Evolutionary conservation across 1,284 basidiomycete species (phyloP).

Genomic region (Volvariella volvacea): DNA sequence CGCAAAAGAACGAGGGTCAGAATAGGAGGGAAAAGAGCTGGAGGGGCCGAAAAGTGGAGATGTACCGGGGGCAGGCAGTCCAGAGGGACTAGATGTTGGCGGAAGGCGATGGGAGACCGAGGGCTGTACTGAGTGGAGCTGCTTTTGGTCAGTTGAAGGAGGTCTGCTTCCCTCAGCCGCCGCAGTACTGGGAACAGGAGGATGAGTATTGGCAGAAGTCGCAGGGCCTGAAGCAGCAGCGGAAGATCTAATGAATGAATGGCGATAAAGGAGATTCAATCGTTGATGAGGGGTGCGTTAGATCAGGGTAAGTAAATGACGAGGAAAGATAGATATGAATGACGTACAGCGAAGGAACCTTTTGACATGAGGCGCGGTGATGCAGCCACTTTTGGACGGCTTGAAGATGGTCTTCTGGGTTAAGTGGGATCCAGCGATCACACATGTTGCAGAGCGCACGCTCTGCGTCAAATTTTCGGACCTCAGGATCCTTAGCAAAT

Average conservation of each 20-base stretch:
- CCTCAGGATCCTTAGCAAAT: slow-evolving; percentile 56
- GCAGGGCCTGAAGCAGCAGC: neutral
- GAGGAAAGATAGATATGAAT: slow-evolving; percentile 12
- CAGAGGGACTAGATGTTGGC: no score
- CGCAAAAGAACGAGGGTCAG: slow-evolving; percentile 6
- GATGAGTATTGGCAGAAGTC: no score
- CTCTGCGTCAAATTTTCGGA: slow-evolving; percentile 65
- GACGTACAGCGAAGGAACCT: slow-evolving; percentile 13
- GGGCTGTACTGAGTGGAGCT: no score
- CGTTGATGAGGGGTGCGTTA: neutral
- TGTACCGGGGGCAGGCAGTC: no score
- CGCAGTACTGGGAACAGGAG: no score
- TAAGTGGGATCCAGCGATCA: slow-evolving; percentile 55
- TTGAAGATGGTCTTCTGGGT: slow-evolving; percentile 42
- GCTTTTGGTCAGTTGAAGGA: no score
- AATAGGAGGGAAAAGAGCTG: slow-evolving; percentile 1
- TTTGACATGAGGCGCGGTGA: slow-evolving; percentile 42
- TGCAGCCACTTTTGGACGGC: slow-evolving; percentile 49
- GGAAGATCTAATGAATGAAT: neutral
- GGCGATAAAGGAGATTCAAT: neutral
- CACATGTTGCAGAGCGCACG: slow-evolving; percentile 62
- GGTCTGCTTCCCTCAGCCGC: no score
- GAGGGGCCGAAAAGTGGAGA: neutral
- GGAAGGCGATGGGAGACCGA: no score
- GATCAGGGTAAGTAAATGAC: neutral